A percentile compares a stretch with the other conserved stretches of the same genome.
phyloP scores from a whole-genome alignment of 768 basidiomycete species.

The Tulasnella sp. region DNA sequence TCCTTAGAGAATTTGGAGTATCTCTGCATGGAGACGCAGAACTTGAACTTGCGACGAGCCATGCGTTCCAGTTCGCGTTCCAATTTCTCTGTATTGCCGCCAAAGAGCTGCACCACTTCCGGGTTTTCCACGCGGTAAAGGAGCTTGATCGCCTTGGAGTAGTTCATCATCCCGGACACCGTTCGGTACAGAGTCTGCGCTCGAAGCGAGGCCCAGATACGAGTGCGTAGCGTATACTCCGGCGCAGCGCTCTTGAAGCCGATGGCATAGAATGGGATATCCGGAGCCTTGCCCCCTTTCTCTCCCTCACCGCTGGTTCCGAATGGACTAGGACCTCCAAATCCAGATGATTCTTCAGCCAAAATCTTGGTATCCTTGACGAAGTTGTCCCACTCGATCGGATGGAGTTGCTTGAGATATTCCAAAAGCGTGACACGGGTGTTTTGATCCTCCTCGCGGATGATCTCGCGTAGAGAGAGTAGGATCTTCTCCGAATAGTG shows the following conservation, averaged over 20 bases:
- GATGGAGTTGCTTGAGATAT: slow-evolving; percentile 97
- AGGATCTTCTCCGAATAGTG: slow-evolving; percentile 99
- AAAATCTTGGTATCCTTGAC: slow-evolving; percentile 99
- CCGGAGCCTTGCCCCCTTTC: slow-evolving; percentile 70
- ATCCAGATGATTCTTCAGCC: slow-evolving; percentile 91
- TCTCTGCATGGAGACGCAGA: slow-evolving; percentile 98
- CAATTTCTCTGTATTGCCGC: slow-evolving; percentile 95
- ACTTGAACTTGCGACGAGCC: slow-evolving; percentile 98
- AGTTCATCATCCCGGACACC: slow-evolving; percentile 99
- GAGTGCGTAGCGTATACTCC: slow-evolving; percentile 96
- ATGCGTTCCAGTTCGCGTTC: slow-evolving; percentile 97
- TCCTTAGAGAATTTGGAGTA: slow-evolving; percentile 99
- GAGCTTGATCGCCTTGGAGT: slow-evolving; percentile 98
- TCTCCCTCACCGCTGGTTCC: slow-evolving; percentile 77
- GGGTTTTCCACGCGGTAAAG: slow-evolving; percentile 99
- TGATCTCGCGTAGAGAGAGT: slow-evolving; percentile 95
- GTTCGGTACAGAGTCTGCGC: slow-evolving; percentile 99
- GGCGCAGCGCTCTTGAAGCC: slow-evolving; percentile 99
- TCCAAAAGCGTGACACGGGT: slow-evolving; percentile 96
- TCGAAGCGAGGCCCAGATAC: slow-evolving; percentile 98
- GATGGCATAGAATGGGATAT: slow-evolving; percentile 96
- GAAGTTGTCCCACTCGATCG: slow-evolving; percentile 99
- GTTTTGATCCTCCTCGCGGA: slow-evolving; percentile 96
- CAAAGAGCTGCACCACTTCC: slow-evolving; percentile 95
- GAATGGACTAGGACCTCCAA: slow-evolving; percentile 74